A percentile compares a stretch with the other conserved stretches of the same genome.
Conservation (phyloP, 2,329 filamentous ascomycete species). For the Mollisia scopiformis region DNA sequence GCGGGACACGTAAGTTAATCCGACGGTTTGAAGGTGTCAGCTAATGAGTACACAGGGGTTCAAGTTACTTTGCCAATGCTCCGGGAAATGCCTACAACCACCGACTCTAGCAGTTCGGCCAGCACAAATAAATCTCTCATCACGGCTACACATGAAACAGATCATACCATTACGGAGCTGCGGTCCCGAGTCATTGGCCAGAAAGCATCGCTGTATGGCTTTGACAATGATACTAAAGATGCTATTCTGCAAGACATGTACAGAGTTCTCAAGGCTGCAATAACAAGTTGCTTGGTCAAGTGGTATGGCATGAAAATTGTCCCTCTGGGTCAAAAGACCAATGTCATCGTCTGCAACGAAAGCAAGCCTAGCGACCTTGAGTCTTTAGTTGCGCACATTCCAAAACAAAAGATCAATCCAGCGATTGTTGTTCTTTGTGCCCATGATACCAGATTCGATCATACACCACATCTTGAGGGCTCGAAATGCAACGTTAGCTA, state of each 20-base stretch:
- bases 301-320: conserved; percentile 38
- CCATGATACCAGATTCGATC: conserved; percentile 31
- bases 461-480: conserved; percentile 13
- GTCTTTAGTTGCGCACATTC: conserved; percentile 13
- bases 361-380: conserved; percentile 20
- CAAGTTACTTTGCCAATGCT: conserved; percentile 36
- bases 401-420: conserved; percentile 15
- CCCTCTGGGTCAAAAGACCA: conserved; percentile 24
- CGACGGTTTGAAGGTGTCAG: neutral
- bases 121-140: conserved; percentile 24
- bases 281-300: conserved; percentile 32
- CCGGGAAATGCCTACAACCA: conserved; percentile 30
- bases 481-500: conserved; percentile 31
- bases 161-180: conserved; percentile 31
- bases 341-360: conserved; percentile 35
- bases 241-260: conserved; percentile 26
- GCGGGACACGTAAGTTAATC: conserved; percentile 54
- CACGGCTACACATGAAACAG: conserved; percentile 23
- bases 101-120: conserved; percentile 16
- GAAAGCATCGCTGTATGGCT: conserved; percentile 32
- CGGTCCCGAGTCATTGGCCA: conserved; percentile 25
- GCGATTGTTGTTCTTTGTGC: conserved; percentile 35
- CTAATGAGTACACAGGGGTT: conserved; percentile 31
- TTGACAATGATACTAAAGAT: conserved; percentile 29
- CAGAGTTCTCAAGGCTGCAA: conserved; percentile 28